These are phyloP conservation scores for Paulownia fortunei DNA, from an alignment of 257 asterid species.

Conservation along the genomic window DNA sequence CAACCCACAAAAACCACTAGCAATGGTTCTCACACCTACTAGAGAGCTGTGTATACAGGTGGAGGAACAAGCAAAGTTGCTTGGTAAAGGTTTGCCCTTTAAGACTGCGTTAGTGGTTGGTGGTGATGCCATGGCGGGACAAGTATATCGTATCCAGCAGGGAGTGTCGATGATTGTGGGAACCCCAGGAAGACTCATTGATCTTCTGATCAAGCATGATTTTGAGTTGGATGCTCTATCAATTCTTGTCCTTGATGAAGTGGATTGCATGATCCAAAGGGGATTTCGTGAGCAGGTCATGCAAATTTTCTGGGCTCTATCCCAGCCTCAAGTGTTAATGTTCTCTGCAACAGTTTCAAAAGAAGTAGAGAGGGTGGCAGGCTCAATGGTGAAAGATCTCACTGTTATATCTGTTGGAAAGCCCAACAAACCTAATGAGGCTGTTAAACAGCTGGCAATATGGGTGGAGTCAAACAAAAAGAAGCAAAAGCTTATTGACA, in stretches of 20 bases:
- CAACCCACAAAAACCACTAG: slow-evolving; percentile 63
- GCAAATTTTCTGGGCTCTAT: slow-evolving; percentile 76
- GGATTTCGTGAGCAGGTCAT: slow-evolving; percentile 92
- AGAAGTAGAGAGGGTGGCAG: slow-evolving; percentile 74
- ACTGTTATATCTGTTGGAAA: slow-evolving; percentile 69
- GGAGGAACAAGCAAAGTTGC: slow-evolving; percentile 90
- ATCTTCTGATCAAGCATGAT: slow-evolving; percentile 81
- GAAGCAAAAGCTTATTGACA: slow-evolving; percentile 91
- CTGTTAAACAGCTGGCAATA: slow-evolving; percentile 82
- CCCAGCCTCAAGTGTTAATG: slow-evolving; percentile 90
- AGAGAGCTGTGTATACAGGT: slow-evolving; percentile 94
- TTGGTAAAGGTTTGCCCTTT: slow-evolving; percentile 89
- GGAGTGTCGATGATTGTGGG: slow-evolving; percentile 92
- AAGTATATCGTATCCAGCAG: slow-evolving; percentile 75
- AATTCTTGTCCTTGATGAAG: slow-evolving; percentile 86
- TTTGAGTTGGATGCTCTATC: slow-evolving; percentile 68
- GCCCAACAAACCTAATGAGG: slow-evolving; percentile 68
- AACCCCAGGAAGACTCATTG: slow-evolving; percentile 92
- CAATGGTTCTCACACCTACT: slow-evolving; percentile 86
- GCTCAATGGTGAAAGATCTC: slow-evolving; percentile 65
- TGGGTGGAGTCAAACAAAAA: slow-evolving; percentile 93
- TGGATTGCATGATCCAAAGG: slow-evolving; percentile 82
- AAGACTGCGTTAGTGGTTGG: slow-evolving; percentile 94
- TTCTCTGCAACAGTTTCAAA: slow-evolving; percentile 87
- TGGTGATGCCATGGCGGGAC: slow-evolving; percentile 92